phyloP scores from a whole-genome alignment of 345 rosid genomes.

The Salix dunnii region DNA sequence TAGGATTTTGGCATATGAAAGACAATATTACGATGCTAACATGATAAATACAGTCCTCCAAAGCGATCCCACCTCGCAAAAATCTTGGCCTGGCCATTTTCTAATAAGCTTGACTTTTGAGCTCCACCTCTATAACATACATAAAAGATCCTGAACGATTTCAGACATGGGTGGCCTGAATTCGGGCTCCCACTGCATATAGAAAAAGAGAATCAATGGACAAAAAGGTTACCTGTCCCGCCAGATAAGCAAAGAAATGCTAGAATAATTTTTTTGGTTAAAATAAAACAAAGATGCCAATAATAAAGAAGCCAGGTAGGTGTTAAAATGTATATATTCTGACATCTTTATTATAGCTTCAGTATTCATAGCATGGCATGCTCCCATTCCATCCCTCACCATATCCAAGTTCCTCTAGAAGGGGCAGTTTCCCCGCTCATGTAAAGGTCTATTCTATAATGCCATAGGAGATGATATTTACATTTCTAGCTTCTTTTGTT shows the following conservation, averaged over 20 bases:
- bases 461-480: too few relatives aligned
- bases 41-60: neutral
- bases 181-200: conserved; percentile 72
- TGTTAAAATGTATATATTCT: neutral
- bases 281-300: neutral
- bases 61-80: conserved; percentile 4
- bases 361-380: neutral
- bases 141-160: conserved; percentile 78
- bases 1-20: neutral
- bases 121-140: conserved; percentile 40
- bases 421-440: neutral
- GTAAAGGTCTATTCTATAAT: neutral
- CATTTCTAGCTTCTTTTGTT: neutral
- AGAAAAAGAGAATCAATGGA: neutral
- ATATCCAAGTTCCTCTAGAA: neutral
- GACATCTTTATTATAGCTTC: neutral
- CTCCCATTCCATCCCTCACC: neutral
- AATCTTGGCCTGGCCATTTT: neutral
- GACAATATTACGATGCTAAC: neutral
- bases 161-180: conserved; percentile 85
- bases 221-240: neutral
- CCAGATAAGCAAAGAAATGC: neutral
- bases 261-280: neutral
- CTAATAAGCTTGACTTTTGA: neutral
- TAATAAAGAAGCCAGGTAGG: neutral